Evolutionary conservation across 495 filamentous ascomycete genomes (phyloP), one percentile per base, ranked within the genome.

Genomic region (Neurospora africana): DNA sequence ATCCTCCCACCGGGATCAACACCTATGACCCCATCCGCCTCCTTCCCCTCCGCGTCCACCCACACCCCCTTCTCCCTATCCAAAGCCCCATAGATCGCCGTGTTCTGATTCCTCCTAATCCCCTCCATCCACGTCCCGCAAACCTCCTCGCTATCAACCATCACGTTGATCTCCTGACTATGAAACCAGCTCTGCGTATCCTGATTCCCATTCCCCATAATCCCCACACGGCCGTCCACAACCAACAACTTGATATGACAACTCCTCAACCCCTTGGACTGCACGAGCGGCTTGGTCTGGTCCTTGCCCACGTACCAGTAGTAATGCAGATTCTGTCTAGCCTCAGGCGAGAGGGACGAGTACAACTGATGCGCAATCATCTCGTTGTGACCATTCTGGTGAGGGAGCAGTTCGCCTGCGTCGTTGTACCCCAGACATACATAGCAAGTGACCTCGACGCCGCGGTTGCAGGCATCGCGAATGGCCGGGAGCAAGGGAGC

Each of bases 101-200:
- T 93, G 74, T 93, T 93, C 81, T 93, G 91, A 75, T 92, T 92
- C 40, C 87, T 82, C 69, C 85, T 75, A 19, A 93, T 79, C 0
- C 82, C 88, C 27, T 88, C 87, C 21, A 85, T 82, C 91, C 91
- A 93, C 41, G 81, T 79, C 70, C 77, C 73, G 73, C 91, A 94
- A 8, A 93, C 76, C 3, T 81, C 70, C 0, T 78, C 76, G 4
- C 86, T 89, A 71, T 94, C 91, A 17, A 93, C 76, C 84, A 94
- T 85, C 15, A 93, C 75, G 75, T 94, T 94, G 71, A 91, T 84
- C 77, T 94, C 92, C 79, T 92, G 90, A 41, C 84, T 88, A 77
- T 94, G 91, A 74, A 84, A 93, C 88, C 89, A 94, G 72, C 84
- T 88, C 81, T 94, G 92, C n/a, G 91, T 93, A 70, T 94, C 91